Evolutionary conservation across 208 protist species (phyloP).

Genomic region (Trypanosoma melophagium): DNA sequence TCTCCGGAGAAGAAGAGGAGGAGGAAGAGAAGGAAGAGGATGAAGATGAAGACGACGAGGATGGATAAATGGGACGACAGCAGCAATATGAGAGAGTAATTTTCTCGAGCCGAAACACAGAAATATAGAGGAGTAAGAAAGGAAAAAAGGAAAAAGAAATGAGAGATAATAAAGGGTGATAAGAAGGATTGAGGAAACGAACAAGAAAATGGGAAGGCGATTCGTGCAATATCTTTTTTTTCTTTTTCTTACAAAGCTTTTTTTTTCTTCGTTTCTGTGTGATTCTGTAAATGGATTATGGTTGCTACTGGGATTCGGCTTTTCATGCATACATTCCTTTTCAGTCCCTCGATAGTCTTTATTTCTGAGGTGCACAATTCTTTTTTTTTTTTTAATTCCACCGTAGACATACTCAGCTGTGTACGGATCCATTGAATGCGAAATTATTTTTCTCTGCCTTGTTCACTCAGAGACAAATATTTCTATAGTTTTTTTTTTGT

Average conservation of each 20-base stretch:
- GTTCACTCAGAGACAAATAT: slow-evolving; percentile 1
- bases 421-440: too few species aligned
- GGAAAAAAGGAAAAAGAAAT: neutral
- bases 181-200: neutral
- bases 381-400: too few species aligned
- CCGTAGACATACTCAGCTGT: too few species aligned
- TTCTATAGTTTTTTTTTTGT: neutral
- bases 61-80: neutral
- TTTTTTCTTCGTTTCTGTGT: too few species aligned
- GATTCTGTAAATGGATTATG: too few species aligned
- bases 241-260: too few species aligned
- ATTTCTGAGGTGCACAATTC: too few species aligned
- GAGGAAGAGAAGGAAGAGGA: slow-evolving; percentile 20
- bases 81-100: neutral
- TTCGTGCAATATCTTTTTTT: neutral
- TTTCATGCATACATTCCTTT: too few species aligned
- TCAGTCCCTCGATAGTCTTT: too few species aligned
- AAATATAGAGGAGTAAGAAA: neutral
- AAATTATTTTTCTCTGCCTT: too few species aligned
- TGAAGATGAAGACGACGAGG: slow-evolving; percentile 30
- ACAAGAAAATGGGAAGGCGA: neutral
- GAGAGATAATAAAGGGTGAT: neutral
- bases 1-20: slow-evolving; percentile 27
- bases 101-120: neutral
- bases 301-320: too few species aligned